A percentile compares a stretch with the other conserved stretches of the same genome.
Evolutionary conservation across 2,329 filamentous ascomycete genomes (phyloP).

Genomic region (Fusarium stilboides): DNA sequence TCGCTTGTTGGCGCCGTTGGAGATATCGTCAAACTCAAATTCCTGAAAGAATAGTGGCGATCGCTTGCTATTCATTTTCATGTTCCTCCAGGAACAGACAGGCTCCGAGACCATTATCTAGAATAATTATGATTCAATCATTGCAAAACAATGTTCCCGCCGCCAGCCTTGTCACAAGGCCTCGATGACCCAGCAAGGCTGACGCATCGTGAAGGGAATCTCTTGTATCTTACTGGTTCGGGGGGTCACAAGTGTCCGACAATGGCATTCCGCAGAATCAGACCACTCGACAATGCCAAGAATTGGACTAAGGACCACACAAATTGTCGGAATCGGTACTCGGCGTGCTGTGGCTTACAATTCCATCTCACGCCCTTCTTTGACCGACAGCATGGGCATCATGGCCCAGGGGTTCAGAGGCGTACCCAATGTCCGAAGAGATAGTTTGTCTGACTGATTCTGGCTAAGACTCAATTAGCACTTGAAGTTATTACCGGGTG

Average conservation of each 20-base stretch:
- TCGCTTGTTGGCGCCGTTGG: slow-evolving; percentile 24
- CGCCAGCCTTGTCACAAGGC: slow-evolving; percentile 31
- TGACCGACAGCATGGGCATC: slow-evolving; percentile 34
- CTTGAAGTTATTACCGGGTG: slow-evolving; percentile 9
- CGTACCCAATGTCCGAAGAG: slow-evolving; percentile 3
- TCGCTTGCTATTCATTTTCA: slow-evolving; percentile 19
- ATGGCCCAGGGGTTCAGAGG: neutral
- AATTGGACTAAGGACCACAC: slow-evolving; percentile 20
- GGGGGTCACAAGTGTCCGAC: slow-evolving; percentile 29
- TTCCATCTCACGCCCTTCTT: slow-evolving; percentile 37
- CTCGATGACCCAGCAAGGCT: slow-evolving; percentile 28
- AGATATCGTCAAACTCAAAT: slow-evolving; percentile 14
- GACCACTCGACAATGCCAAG: slow-evolving; percentile 42
- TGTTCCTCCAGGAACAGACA: neutral
- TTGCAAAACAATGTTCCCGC: slow-evolving; percentile 7
- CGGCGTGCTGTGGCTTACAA: slow-evolving; percentile 44
- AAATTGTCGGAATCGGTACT: slow-evolving; percentile 37
- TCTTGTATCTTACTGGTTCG: slow-evolving; percentile 32
- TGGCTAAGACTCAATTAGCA: slow-evolving; percentile 9
- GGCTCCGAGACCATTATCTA: neutral
- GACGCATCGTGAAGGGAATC: slow-evolving; percentile 20
- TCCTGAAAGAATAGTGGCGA: slow-evolving; percentile 4
- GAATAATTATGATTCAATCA: neutral
- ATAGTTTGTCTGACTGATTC: slow-evolving; percentile 3
- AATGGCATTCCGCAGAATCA: slow-evolving; percentile 44